Percentiles rank a stretch among this genome's conserved stretches.
These are phyloP conservation scores for Clavispora santaluciae DNA, from an alignment of 805 yeast genomes.

Conservation along the genomic window DNA sequence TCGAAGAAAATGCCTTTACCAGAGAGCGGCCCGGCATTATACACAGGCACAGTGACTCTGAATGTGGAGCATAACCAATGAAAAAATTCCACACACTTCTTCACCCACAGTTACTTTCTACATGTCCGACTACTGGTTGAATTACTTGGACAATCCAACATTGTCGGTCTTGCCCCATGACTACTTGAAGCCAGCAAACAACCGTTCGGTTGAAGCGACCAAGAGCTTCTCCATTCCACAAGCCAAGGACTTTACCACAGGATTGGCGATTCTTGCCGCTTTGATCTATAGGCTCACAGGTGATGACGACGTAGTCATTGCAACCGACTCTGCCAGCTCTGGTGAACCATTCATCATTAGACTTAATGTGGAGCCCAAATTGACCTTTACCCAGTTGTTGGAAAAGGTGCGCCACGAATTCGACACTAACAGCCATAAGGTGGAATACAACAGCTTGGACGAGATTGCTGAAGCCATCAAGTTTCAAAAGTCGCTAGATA, in stretches of 20 bases:
- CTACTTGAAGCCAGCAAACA: slow-evolving; percentile 69
- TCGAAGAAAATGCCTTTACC: neutral
- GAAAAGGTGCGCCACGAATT: slow-evolving; percentile 41
- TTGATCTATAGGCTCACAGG: slow-evolving; percentile 81
- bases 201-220: slow-evolving; percentile 61
- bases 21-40: neutral
- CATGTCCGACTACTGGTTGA: slow-evolving; percentile 48
- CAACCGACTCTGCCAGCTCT: slow-evolving; percentile 47
- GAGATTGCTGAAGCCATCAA: slow-evolving; percentile 53
- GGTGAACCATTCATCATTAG: slow-evolving; percentile 57
- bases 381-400: slow-evolving; percentile 51
- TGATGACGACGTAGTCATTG: slow-evolving; percentile 88
- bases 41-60: neutral
- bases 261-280: slow-evolving; percentile 63
- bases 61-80: neutral
- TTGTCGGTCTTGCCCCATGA: slow-evolving; percentile 86
- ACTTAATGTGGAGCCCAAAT: slow-evolving; percentile 50
- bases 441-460: slow-evolving; percentile 44
- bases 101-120: neutral
- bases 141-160: slow-evolving; percentile 70
- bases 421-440: slow-evolving; percentile 27
- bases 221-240: slow-evolving; percentile 26
- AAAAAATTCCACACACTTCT: neutral
- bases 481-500: slow-evolving; percentile 44
- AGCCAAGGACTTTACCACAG: slow-evolving; percentile 39